Base-by-base conservation (phyloP, 1,139 yeast genomes). In the Blastobotrys capitulatus region DNA sequence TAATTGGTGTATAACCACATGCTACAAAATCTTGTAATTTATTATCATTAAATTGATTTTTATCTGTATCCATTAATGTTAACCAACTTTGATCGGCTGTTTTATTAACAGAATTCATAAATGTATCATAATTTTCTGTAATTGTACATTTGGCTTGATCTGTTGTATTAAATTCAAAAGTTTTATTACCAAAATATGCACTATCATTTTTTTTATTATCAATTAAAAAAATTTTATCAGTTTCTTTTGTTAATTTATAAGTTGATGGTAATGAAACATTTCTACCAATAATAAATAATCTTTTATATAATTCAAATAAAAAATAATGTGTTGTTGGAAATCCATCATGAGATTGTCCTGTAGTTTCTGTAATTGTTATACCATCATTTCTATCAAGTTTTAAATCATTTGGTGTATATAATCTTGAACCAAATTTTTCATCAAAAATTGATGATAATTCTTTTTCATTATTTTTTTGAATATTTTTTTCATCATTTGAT, bases 1-100 rank as follows among this genome's bases (percentile, higher is more conserved):
- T 63, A 1, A 86, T 71, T 0, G 92, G 86, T 0, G 83, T 71
- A 48, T 69, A 74, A 0, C 95, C 95, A 59, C 83, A 76, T 20
- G 66, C 56, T 1, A 82, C 62, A 42, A 71, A 71, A 1, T 66
- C 58, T 27, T 61, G 58, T 36, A 79, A 67, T 37, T 79, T 67
- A 6, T 50, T 51, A 9, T 38, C 60, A 62, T 7, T 68, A 54
- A 54, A 49, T 25, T 50, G 52, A 4, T 47, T 31, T 26, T 44
- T 45, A 9, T 22, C 19, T 10, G 48, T 47, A 8, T 51, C 42
- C n/a, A 47, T n/a, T 20, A 50, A 25, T 4, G 52, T 48, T 13
- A 48, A 38, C 57, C 56, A 54, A 3, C 56, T 47, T 5, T 29
- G 2, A 6, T 26, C 40, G 16, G 50, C 46, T 2, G 48, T 49